These are phyloP conservation scores for Volvox africanus DNA, from an alignment of 139 green algal species.

Conservation along the genomic window DNA sequence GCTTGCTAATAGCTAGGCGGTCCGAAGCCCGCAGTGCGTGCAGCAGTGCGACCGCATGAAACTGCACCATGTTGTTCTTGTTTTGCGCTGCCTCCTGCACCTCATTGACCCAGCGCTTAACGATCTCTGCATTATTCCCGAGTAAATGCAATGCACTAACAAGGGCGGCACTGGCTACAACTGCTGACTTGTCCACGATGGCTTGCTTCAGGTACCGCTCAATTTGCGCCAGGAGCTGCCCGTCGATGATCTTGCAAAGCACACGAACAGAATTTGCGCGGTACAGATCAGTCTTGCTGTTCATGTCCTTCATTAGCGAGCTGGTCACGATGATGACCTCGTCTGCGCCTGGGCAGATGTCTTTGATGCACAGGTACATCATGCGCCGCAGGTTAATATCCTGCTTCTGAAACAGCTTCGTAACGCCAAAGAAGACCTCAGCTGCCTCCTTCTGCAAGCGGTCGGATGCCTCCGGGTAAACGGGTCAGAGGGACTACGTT, in stretches of 20 bases:
- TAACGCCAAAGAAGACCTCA: conserved; percentile 98
- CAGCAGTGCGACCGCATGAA: conserved; percentile 95
- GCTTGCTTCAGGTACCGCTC: conserved; percentile 98
- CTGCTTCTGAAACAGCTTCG: conserved; percentile 98
- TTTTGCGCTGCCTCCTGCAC: conserved; percentile 93
- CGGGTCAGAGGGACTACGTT: neutral
- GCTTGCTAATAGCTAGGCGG: conserved; percentile 96
- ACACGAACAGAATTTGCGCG: conserved; percentile 97
- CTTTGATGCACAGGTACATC: conserved; percentile 99
- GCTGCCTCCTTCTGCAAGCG: conserved; percentile 91
- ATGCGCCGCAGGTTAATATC: conserved; percentile 96
- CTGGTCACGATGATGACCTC: conserved; percentile 99
- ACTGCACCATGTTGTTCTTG: conserved; percentile 96
- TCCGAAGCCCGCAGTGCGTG: conserved; percentile 94
- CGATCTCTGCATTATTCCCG: conserved; percentile 88
- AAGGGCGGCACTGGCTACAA: conserved; percentile 87
- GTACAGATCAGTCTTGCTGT: conserved; percentile 95
- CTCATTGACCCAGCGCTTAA: conserved; percentile 98
- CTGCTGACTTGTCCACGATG: conserved; percentile 94
- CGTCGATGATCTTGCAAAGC: conserved; percentile 96
- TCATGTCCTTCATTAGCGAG: conserved; percentile 99
- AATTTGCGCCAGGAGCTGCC: conserved; percentile 87
- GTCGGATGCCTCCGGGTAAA: neutral
- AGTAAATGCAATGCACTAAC: conserved; percentile 91
- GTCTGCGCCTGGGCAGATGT: conserved; percentile 93